phyloP scores from a whole-genome alignment of 176 grass and related monocot species.

The Hordeum marinum region DNA sequence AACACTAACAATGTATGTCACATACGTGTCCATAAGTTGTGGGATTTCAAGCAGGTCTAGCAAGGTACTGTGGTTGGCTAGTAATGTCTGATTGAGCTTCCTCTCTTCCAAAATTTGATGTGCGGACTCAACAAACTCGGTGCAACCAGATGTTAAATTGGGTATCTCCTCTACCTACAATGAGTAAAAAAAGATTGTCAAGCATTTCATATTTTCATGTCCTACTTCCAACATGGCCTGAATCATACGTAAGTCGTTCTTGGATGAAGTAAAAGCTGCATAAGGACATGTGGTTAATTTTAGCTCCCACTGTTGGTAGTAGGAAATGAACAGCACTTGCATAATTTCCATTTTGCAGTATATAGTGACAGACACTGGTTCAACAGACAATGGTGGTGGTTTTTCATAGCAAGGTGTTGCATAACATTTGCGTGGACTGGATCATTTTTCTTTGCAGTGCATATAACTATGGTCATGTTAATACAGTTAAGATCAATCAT shows the following conservation, averaged over 20 bases:
- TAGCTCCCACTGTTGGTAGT: background rate
- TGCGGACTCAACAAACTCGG: conserved; percentile 90
- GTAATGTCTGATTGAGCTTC: conserved; percentile 94
- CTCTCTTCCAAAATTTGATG: conserved; percentile 98
- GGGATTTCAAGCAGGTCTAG: conserved; percentile 98
- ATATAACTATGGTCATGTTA: background rate
- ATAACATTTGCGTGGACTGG: background rate
- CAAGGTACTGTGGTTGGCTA: conserved; percentile 88
- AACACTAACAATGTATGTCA: conserved; percentile 21
- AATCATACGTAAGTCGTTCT: background rate
- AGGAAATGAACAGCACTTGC: background rate
- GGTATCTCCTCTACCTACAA: conserved; percentile 97
- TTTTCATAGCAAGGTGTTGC: background rate
- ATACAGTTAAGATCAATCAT: background rate
- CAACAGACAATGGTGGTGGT: background rate
- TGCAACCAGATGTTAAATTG: conserved; percentile 95
- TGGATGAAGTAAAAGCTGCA: background rate
- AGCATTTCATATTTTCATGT: conserved; percentile 18
- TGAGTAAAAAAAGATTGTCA: conserved; percentile 19
- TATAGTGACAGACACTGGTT: background rate
- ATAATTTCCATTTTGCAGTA: background rate
- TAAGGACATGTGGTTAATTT: background rate
- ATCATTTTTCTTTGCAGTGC: background rate
- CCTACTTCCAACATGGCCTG: background rate
- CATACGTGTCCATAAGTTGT: conserved; percentile 98